Evolutionary conservation across 2,329 filamentous ascomycete genomes (phyloP), one percentile per base, ranked within the genome.

Genomic region (Cordyceps cicadae): DNA sequence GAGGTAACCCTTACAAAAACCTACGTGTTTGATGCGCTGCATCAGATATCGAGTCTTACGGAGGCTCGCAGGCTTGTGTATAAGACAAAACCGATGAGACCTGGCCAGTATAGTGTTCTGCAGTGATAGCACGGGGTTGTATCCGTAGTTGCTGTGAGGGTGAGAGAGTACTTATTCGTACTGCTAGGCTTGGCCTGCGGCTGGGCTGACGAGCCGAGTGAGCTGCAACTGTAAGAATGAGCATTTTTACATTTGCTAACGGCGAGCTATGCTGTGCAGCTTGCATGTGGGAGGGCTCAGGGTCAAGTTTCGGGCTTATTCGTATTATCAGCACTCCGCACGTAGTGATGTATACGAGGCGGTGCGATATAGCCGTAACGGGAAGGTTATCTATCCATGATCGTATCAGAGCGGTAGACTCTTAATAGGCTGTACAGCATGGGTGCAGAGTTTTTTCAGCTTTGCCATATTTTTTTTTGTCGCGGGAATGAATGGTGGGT

Each of bases 231-330:
- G 55, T 37, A 52, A 24, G 43, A 52, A 34, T 4, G 17, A 52
- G 34, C 19, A 29, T 8, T 34, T 51, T 3, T 14, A 17, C 12
- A 39, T 14, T 41, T 12, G 3, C 15, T 9, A 41, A 46, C n/a
- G 19, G 39, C 39, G n/a, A 43, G 39, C 39, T 1, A 43, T 43
- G 34, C 34, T 37, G 34, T 37, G 39, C 39, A 43, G 24, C 24
- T 24, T 24, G 24, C 24, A 24, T 24, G 24, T 4, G 24, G 24
- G 24, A 24, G 17, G 14, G 39, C 39, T 43, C 46, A 59, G 48
- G 48, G 48, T 15, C 48, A 32, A 52, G 55, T 52, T 45, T 59
- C 55, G 55, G 45, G 55, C 46, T 59, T 51, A 59, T 52, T 58
- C 24, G 32, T 24, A 21, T 11, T 49, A 24, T 24, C 24, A 24